phyloP scores from a whole-genome alignment of 305 asterid species.

The Withania somnifera region DNA sequence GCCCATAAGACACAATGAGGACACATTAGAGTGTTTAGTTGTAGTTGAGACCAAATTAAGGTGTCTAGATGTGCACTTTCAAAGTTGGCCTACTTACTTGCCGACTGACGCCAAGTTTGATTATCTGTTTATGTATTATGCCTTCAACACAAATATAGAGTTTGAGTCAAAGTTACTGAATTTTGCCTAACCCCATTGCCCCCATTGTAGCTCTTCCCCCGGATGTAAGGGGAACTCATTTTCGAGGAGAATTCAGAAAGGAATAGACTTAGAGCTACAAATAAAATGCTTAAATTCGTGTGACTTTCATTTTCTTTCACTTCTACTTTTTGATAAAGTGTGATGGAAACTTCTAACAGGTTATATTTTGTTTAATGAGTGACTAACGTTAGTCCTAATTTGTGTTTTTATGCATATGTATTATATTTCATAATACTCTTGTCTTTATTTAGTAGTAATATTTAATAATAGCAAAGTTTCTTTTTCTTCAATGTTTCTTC shows the following conservation, averaged over 20 bases:
- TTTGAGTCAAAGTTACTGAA: not conserved
- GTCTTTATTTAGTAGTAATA: no score
- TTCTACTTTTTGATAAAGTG: not conserved
- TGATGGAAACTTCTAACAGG: not conserved
- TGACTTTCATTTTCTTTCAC: not conserved
- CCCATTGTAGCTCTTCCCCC: not conserved
- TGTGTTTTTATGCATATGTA: not conserved
- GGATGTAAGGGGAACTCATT: not conserved
- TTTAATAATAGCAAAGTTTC: no score
- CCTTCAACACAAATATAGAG: not conserved
- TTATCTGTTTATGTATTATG: not conserved
- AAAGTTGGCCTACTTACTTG: not conserved
- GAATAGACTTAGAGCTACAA: not conserved
- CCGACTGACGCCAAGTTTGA: not conserved
- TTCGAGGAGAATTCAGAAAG: not conserved
- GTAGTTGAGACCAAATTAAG: not conserved
- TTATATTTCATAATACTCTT: not conserved
- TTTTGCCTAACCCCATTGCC: not conserved
- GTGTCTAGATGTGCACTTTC: not conserved
- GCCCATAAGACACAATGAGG: not conserved
- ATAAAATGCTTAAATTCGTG: not conserved
- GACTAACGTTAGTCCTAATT: not conserved
- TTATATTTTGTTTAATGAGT: not conserved
- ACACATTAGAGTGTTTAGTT: not conserved
- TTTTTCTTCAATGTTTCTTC: no score